Base-by-base conservation (phyloP, 176 grass and related monocot species). In the Lolium rigidum region DNA sequence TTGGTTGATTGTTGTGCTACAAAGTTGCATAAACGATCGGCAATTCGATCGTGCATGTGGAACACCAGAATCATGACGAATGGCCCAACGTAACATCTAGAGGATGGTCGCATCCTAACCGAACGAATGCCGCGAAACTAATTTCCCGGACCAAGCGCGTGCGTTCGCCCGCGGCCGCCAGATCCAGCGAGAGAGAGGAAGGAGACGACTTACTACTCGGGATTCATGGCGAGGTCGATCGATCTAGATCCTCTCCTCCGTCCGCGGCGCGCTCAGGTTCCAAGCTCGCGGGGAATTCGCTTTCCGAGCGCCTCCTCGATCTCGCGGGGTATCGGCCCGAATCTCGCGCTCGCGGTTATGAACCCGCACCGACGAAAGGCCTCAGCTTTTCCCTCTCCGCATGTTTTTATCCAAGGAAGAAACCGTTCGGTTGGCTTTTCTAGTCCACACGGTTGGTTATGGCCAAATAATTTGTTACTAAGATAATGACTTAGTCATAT, bases 171-270 rank as follows among this genome's bases (percentile, higher is more conserved):
- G 26, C 50, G 10, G 50, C 52, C 15, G 52, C 16, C n/a, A 61
- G 58, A 61, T 61, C 58, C 56, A 10, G 58, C 58, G 21, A 22
- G 58, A 46, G 44, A 46, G 44, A 46, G 10, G 72, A 50, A 50
- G 66, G 68, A 18, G 13, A 50, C 39, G 39, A 47, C 86, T 88
- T 86, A 92, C 86, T 92, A 92, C 90, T 92, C 90, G 37, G 90
- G 86, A 79, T 86, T 92, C 90, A 92, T 92, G 78, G 81, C 75
- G 83, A 69, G 71, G 2, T 28, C 26, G 26, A 28, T 28, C 26
- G 26, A 28, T 28, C 26, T 1, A 28, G 26, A 28, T 28, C 26
- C 26, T 28, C 26, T 28, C 26, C 26, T 2, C 26, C 26, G 26
- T 28, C 26, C 26, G 26, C 26, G 26, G 26, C 26, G 26, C 54